phyloP scores from a whole-genome alignment of 2,329 filamentous ascomycete genomes.

The Salinomyces thailandicus region DNA sequence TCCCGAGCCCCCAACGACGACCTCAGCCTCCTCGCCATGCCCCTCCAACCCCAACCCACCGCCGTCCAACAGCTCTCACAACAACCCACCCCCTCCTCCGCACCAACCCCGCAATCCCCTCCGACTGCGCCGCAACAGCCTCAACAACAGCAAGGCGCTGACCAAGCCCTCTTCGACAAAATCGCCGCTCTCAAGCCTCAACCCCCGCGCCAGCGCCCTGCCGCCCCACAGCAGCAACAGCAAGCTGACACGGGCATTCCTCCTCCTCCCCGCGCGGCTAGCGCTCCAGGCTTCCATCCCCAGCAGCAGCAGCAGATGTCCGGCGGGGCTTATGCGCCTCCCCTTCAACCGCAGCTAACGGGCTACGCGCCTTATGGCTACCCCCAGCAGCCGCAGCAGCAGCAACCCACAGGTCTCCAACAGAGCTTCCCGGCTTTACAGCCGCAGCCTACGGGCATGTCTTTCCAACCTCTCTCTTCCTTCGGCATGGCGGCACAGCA shows the following conservation, averaged over 20 bases:
- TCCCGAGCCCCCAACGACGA: slow-evolving; percentile 55
- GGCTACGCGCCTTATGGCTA: slow-evolving; percentile 45
- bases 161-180: slow-evolving; percentile 42
- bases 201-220: slow-evolving; percentile 54
- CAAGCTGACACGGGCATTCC: slow-evolving; percentile 47
- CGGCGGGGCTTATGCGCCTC: slow-evolving; percentile 57
- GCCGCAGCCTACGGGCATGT: slow-evolving; percentile 55
- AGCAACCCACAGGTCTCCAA: slow-evolving; percentile 20
- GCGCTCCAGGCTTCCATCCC: slow-evolving; percentile 61
- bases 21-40: slow-evolving; percentile 56
- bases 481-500: slow-evolving; percentile 6
- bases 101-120: slow-evolving; percentile 30
- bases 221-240: slow-evolving; percentile 46
- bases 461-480: slow-evolving; percentile 10
- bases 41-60: slow-evolving; percentile 44
- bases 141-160: slow-evolving; percentile 26
- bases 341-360: slow-evolving; percentile 76
- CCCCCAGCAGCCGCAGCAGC: slow-evolving; percentile 21
- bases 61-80: slow-evolving; percentile 23
- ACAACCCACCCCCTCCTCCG: slow-evolving; percentile 25
- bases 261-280: slow-evolving; percentile 67
- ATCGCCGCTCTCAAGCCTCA: slow-evolving; percentile 27
- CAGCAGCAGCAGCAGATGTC: slow-evolving; percentile 51
- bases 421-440: slow-evolving; percentile 23
- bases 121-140: slow-evolving; percentile 30